phyloP scores from a whole-genome alignment of 2,329 filamentous ascomycete genomes.

The Didymella exigua region DNA sequence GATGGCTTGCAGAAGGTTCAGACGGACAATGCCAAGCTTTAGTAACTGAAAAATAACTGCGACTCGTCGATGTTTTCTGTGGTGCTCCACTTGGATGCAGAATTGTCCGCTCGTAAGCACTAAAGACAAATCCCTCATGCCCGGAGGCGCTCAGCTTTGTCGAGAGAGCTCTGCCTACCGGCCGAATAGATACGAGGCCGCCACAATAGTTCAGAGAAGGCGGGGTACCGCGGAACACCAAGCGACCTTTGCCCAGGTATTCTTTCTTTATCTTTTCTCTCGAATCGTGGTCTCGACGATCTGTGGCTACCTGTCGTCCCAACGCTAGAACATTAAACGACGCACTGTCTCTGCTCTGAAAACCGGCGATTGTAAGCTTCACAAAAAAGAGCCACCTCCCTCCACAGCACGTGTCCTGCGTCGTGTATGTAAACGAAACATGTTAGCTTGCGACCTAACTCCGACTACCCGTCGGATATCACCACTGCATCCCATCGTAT shows the following conservation, averaged over 20 bases:
- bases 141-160: background rate
- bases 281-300: background rate
- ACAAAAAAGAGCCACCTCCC: too few relatives aligned
- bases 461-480: too few relatives aligned
- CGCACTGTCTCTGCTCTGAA: too few relatives aligned
- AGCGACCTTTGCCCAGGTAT: background rate
- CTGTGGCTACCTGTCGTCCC: background rate
- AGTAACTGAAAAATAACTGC: background rate
- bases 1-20: slow-evolving; percentile 45
- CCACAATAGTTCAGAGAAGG: background rate
- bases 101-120: background rate
- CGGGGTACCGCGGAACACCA: slow-evolving; percentile 4
- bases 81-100: background rate
- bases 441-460: too few relatives aligned
- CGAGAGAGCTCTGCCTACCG: background rate
- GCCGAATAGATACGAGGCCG: background rate
- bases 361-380: too few relatives aligned
- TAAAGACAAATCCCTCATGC: background rate
- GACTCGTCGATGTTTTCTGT: background rate
- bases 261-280: background rate
- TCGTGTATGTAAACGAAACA: too few relatives aligned
- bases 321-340: background rate
- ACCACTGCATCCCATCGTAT: too few relatives aligned
- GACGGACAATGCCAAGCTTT: slow-evolving; percentile 35
- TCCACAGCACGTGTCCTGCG: too few relatives aligned